Base-by-base conservation (phyloP, 2,329 filamentous ascomycete species). In the Exophiala alcalophila region DNA sequence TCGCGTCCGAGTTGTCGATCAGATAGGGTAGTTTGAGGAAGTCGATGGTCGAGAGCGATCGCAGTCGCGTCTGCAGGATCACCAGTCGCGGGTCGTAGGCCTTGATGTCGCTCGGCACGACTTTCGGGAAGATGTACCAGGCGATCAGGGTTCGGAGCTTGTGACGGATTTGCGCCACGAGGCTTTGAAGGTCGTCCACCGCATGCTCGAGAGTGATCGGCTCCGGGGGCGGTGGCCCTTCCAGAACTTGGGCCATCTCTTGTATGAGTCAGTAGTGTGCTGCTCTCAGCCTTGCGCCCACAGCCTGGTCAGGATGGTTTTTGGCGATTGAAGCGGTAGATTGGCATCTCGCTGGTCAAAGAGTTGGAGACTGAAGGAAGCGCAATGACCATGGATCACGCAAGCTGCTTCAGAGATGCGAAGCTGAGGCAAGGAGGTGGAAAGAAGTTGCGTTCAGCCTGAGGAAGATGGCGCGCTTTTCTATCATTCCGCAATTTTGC, bases 41-140 rank as follows among this genome's bases (percentile, higher is more conserved):
- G 18, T 47, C 42, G 14, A 57, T 27, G 3, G 40, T 49, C 3
- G 36, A 21, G 16, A 57, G 37, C 3, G 39, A 35, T 29, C 40
- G 27, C 9, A 54, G 21, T 16, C 53, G 49, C 11, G 16, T n/a
- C 12, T 47, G 44, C 18, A 57, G 44, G 11, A 52, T 48, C 14
- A 43, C 25, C 5, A 69, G 32, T 53, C 55, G n/a, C 16, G 54
- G 50, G 32, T 50, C 40, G 36, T 57, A 53, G 30, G 46, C 50
- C 35, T 52, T 40, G 35, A 57, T 50, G 40, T 47, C 48, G 10
- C 42, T 48, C 2, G 55, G 55, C 5, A 43, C 38, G 11, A 50
- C 30, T 3, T 48, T 42, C n/a, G 53, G 55, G 33, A 52, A 46
- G 25, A 57, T 57, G 40, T 57, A 57, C 32, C 49, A 57, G 30